Conservation (phyloP, 139 green algal species). For the Picochlorum costavermella region DNA sequence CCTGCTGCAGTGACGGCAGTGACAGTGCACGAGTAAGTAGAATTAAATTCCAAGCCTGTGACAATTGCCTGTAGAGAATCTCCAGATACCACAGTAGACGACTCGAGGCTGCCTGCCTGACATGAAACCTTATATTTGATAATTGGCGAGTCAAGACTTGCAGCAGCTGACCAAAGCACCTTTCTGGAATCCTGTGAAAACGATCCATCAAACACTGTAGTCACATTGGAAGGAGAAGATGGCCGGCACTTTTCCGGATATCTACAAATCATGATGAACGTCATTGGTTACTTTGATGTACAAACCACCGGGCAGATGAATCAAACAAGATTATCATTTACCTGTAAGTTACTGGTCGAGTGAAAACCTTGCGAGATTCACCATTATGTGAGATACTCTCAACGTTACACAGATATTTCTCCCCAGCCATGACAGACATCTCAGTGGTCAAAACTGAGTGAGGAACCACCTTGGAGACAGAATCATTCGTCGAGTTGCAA, state of each 20-base stretch:
- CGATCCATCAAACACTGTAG: background rate
- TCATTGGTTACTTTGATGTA: too few species aligned
- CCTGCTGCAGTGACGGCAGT: conserved; percentile 2
- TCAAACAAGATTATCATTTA: background rate
- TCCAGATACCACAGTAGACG: background rate
- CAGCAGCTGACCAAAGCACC: background rate
- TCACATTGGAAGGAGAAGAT: background rate
- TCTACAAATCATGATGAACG: too few species aligned
- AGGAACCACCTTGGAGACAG: background rate
- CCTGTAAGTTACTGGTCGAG: background rate
- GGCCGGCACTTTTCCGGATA: background rate
- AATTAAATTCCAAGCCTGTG: background rate
- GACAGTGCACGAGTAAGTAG: background rate
- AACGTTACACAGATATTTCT: background rate
- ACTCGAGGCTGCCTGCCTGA: background rate
- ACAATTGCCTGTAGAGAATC: background rate
- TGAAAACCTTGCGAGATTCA: background rate
- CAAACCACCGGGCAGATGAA: too few species aligned
- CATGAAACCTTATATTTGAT: background rate
- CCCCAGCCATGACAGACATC: background rate
- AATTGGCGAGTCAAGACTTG: background rate
- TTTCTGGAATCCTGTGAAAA: background rate
- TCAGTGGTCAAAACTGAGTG: background rate
- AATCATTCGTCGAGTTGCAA: background rate
- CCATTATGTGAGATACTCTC: background rate